Conservation (phyloP, 164 flowering plant species). For the Magnolia officinalis region DNA sequence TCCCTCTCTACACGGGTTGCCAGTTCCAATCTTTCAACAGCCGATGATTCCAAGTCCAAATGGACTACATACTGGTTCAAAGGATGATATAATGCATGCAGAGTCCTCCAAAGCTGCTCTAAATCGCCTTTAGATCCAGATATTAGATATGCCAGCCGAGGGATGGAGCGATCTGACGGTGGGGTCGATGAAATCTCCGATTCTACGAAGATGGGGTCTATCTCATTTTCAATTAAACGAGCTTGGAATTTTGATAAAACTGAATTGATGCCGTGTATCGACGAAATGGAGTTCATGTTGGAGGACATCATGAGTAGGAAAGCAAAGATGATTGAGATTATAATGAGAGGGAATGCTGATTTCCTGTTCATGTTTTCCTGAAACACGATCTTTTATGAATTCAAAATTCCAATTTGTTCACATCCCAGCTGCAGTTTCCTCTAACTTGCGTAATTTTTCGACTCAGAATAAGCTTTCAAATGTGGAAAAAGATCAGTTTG, state of each 20-base stretch:
- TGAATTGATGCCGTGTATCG: constrained; percentile 50
- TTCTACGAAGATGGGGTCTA: constrained; percentile 43
- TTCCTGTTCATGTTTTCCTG: constrained; percentile 62
- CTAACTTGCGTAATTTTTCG: background rate
- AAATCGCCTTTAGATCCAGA: constrained; percentile 92
- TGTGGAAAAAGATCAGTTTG: too few relatives aligned
- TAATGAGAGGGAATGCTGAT: constrained; percentile 70
- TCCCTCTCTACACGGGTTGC: constrained; percentile 58
- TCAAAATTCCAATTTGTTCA: background rate
- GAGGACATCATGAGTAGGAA: constrained; percentile 64
- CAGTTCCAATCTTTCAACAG: constrained; percentile 74
- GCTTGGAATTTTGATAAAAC: constrained; percentile 52
- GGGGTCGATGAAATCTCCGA: constrained; percentile 29
- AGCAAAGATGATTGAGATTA: constrained; percentile 51
- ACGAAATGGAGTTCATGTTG: constrained; percentile 68
- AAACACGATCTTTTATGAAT: background rate
- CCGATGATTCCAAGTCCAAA: constrained; percentile 75
- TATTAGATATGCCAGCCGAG: constrained; percentile 82
- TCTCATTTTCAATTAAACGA: constrained; percentile 29
- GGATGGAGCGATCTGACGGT: constrained; percentile 35
- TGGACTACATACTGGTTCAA: constrained; percentile 81
- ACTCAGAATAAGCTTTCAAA: background rate
- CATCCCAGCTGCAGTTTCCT: background rate
- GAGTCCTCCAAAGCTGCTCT: constrained; percentile 88
- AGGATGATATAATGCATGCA: constrained; percentile 80